These are phyloP conservation scores for Cotoneaster glaucophyllus DNA, from an alignment of 306 rosid genomes.

Conservation along the genomic window DNA sequence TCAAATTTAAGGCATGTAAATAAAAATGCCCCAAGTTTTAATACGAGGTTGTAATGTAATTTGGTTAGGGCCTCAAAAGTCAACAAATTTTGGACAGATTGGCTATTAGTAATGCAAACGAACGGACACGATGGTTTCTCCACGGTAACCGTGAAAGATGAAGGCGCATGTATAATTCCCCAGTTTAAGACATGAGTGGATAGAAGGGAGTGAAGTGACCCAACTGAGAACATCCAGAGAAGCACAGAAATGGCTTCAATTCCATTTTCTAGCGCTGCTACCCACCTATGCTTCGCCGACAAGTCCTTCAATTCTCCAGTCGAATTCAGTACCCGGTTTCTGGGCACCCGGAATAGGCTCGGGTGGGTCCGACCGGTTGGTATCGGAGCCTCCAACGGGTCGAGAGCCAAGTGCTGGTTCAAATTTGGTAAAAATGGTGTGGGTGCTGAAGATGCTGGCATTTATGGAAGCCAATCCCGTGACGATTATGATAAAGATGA, in stretches of 20 bases:
- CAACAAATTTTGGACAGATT: not conserved
- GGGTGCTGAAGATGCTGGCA: slow-evolving; percentile 95
- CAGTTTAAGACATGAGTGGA: slow-evolving; percentile 34
- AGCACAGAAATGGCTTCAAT: slow-evolving; percentile 68
- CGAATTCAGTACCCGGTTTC: slow-evolving; percentile 39
- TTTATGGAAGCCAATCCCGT: slow-evolving; percentile 90
- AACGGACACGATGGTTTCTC: not conserved
- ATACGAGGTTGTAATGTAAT: not conserved
- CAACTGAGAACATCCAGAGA: not conserved
- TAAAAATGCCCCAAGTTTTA: too few species aligned
- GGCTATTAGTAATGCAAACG: not conserved
- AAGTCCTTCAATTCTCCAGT: slow-evolving; percentile 25
- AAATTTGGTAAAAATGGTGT: slow-evolving; percentile 77
- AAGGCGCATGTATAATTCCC: not conserved
- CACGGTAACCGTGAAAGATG: not conserved
- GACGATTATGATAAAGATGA: slow-evolving; percentile 90
- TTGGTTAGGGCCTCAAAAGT: not conserved
- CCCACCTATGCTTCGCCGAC: slow-evolving; percentile 36
- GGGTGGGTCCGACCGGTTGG: slow-evolving; percentile 33
- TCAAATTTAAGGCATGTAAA: too few species aligned
- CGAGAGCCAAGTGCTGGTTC: slow-evolving; percentile 76
- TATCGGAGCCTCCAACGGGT: slow-evolving; percentile 85
- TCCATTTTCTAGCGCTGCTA: slow-evolving; percentile 27
- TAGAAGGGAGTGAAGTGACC: slow-evolving; percentile 22
- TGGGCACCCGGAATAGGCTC: slow-evolving; percentile 33